Evolutionary conservation across 164 flowering plant genomes (phyloP), one percentile per base, ranked within the genome.

Genomic region (Chimonanthus salicifolius): DNA sequence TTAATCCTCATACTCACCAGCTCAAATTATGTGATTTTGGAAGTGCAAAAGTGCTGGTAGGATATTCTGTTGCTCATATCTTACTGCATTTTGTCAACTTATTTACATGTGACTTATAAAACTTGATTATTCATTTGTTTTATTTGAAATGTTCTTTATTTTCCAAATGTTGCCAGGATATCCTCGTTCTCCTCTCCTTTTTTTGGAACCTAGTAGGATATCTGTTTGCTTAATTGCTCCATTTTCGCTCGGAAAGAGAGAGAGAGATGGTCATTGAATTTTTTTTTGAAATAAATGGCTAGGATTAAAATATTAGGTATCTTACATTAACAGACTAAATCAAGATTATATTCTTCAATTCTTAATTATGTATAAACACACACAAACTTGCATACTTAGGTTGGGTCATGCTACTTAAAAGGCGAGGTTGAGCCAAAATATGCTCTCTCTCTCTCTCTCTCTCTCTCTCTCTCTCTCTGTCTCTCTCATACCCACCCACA

Each of bases 1-100:
- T 92, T 65, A 92, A 92, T 82, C 98, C 98, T 60, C 94, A 89
- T 62, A 89, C 92, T 44, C 97, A 91, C 76, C 96, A 92, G 81
- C 87, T 91, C 72, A 92, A 92, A 81, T 73, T 90, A 44, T 91
- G 98, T 72, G 98, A 92, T 65, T 90, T 92, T 83, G 97, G 97
- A 68, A 90, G 96, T 83, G 97, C 97, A 71, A 92, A 92, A 89
- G 95, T 90, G 69, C 80, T 92, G 87, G 97, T 92, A 85, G 21
- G 75, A 47, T 43, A 20, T 64, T 10, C 9, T 63, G 49, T 16
- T 66, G 16, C 21, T 64, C 49, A 62, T 63, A 1, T 66, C 8
- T 43, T 49, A 13, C 48, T 48, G 9, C 60, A 33, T 33, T 33
- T 33, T 33, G 21, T 20, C 21, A 20, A 20, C 21, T 20, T 20